Evolutionary conservation across 129 eudicot species (phyloP).

Genomic region (Glebionis coronaria): DNA sequence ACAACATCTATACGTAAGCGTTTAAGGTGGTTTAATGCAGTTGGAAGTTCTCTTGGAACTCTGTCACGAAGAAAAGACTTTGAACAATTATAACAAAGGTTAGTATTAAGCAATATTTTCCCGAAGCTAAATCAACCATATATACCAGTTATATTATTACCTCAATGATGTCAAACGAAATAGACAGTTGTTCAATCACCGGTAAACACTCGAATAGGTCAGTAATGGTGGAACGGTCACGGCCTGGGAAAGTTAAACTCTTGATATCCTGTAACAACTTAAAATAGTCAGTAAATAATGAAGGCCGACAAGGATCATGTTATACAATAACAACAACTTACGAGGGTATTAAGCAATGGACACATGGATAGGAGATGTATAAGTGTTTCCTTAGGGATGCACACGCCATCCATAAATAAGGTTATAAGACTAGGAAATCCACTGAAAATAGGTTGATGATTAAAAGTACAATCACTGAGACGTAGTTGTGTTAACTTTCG

Average conservation of each 20-base stretch:
- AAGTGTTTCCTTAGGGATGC: background rate
- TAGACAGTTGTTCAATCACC: background rate
- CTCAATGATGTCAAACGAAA: background rate
- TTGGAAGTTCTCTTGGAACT: background rate
- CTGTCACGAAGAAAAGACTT: background rate
- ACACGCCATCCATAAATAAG: background rate
- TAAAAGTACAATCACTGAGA: background rate
- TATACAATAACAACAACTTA: background rate
- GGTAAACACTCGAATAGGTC: background rate
- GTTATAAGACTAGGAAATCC: background rate
- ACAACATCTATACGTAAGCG: background rate
- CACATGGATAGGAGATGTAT: background rate
- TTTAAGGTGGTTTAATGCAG: background rate
- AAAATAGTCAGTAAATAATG: too few species aligned
- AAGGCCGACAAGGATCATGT: too few species aligned
- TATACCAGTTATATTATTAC: background rate
- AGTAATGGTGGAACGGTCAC: background rate
- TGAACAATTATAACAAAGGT: background rate
- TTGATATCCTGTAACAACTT: background rate
- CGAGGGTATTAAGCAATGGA: background rate
- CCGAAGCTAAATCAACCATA: background rate
- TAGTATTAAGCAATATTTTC: too few species aligned
- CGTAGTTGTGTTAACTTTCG: background rate
- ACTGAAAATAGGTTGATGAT: background rate
- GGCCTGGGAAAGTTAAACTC: background rate